phyloP scores from a whole-genome alignment of 1,139 yeast species.

The Lodderomyces metapsilosis region DNA sequence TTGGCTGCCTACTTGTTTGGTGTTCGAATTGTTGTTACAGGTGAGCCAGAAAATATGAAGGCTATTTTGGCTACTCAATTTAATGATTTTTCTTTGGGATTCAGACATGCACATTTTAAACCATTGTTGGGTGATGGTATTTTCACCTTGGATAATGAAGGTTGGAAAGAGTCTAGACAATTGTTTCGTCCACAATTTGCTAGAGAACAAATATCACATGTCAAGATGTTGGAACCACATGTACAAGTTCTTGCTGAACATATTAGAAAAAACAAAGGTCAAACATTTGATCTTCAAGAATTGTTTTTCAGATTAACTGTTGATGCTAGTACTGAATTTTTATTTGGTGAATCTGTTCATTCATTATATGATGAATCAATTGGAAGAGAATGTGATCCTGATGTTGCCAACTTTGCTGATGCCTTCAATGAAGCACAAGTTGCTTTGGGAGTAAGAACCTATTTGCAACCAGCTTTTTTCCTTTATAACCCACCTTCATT shows the following conservation, averaged over 20 bases:
- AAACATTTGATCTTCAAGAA: constrained; percentile 35
- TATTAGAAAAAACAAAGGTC: constrained; percentile 22
- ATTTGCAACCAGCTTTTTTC: constrained; percentile 28
- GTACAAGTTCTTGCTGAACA: constrained; percentile 35
- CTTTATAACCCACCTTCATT: constrained; percentile 31
- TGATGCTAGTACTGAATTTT: constrained; percentile 58
- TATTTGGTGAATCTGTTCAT: constrained; percentile 54
- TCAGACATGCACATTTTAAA: constrained; percentile 38
- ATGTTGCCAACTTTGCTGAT: constrained; percentile 17
- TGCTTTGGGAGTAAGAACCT: constrained; percentile 25
- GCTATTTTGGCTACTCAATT: constrained; percentile 45
- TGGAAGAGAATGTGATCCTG: constrained; percentile 17
- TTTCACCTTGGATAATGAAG: constrained; percentile 55
- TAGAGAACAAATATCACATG: constrained; percentile 49
- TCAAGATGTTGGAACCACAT: constrained; percentile 46
- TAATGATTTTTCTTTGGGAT: constrained; percentile 51
- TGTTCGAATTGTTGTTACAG: constrained; percentile 19
- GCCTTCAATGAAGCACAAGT: constrained; percentile 34
- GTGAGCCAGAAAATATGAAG: constrained; percentile 34
- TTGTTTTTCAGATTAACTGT: constrained; percentile 47
- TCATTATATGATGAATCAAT: constrained; percentile 33
- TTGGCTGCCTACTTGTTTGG: constrained; percentile 39
- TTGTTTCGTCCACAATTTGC: constrained; percentile 57
- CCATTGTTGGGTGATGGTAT: constrained; percentile 57
- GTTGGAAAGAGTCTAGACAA: constrained; percentile 57